Evolutionary conservation across 495 filamentous ascomycete species (phyloP).

Genomic region (Cudoniella acicularis): DNA sequence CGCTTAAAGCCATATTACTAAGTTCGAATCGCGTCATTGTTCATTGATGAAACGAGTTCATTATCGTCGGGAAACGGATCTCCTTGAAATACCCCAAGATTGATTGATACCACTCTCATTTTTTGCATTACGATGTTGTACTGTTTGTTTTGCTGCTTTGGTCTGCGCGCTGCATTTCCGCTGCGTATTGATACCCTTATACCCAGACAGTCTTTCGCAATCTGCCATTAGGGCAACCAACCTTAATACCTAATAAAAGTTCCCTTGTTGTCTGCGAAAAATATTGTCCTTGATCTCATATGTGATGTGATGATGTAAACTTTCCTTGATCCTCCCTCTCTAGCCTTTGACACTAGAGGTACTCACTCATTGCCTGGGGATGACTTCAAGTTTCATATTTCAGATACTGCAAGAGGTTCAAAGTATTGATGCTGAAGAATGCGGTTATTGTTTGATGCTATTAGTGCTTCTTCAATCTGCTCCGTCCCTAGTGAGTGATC

Average conservation of each 20-base stretch:
- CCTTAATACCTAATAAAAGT: constrained; percentile 32
- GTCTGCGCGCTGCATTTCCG: constrained; percentile 14
- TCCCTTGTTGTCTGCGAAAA: constrained; percentile 19
- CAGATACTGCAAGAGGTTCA: no score
- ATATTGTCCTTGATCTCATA: not conserved
- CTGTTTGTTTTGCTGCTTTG: constrained; percentile 15
- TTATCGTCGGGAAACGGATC: constrained; percentile 28
- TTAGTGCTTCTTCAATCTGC: no score
- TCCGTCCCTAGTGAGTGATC: no score
- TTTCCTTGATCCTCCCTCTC: no score
- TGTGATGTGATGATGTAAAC: not conserved
- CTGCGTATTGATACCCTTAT: constrained; percentile 32
- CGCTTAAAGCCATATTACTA: constrained; percentile 17
- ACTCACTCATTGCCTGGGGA: not conserved
- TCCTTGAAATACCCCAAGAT: constrained; percentile 32
- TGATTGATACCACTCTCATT: constrained; percentile 32
- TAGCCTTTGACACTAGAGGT: not conserved
- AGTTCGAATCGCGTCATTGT: constrained; percentile 17
- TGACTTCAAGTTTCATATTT: no score
- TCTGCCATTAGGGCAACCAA: constrained; percentile 31
- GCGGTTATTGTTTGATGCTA: no score
- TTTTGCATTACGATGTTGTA: constrained; percentile 23
- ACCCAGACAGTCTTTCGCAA: constrained; percentile 32
- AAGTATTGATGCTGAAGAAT: no score
- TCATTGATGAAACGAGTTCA: constrained; percentile 25